Percentiles rank a stretch among this genome's conserved stretches.
Conservation (phyloP, 2,329 filamentous ascomycete species). For the Microdochium paspali region DNA sequence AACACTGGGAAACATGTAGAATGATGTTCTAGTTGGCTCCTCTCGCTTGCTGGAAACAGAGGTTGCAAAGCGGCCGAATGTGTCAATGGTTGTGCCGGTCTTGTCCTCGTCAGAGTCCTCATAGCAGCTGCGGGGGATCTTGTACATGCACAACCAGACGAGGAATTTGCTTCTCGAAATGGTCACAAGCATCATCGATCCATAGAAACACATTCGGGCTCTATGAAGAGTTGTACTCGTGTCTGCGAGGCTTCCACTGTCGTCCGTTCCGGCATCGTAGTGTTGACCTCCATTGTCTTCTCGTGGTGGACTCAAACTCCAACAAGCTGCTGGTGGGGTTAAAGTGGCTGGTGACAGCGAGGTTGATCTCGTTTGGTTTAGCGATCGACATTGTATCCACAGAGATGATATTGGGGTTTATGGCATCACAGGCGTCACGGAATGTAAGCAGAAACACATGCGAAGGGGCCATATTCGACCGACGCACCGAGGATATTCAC, state of each 20-base stretch:
- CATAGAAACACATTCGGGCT: background rate
- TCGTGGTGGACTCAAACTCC: background rate
- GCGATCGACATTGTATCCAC: background rate
- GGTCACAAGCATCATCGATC: background rate
- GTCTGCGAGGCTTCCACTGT: background rate
- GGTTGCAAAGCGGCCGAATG: too few relatives aligned
- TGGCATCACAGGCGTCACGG: background rate
- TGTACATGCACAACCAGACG: background rate
- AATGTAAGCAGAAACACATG: background rate
- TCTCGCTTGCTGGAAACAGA: too few relatives aligned
- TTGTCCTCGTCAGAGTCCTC: too few relatives aligned
- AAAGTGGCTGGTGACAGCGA: background rate
- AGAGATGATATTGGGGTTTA: background rate
- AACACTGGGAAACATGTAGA: background rate
- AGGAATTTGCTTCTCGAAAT: background rate
- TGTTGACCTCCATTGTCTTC: background rate
- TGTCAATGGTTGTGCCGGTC: too few relatives aligned
- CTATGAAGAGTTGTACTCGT: background rate
- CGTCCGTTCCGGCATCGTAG: background rate
- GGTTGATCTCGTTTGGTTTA: background rate
- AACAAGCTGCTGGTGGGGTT: background rate
- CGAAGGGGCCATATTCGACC: background rate
- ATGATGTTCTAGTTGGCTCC: background rate
- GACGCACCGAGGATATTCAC: background rate
- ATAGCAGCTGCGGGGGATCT: background rate